Evolutionary conservation across 2,329 filamentous ascomycete species (phyloP).

Genomic region (Scedosporium boydii): DNA sequence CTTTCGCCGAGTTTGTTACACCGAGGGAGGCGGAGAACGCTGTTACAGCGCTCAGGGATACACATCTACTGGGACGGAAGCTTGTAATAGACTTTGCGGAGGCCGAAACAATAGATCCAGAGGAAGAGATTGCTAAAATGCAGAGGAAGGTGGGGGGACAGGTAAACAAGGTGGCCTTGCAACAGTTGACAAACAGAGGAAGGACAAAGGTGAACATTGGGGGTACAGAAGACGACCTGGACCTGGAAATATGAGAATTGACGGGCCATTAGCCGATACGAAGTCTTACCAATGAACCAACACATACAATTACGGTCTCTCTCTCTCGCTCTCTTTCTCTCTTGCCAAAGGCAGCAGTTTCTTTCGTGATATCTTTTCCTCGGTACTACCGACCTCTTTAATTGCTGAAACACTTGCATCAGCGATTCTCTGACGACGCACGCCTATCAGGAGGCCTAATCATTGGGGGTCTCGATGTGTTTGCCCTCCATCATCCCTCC

Average conservation of each 20-base stretch:
- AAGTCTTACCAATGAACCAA: background rate
- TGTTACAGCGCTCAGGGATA: conserved; percentile 82
- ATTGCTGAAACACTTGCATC: background rate
- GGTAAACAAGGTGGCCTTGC: conserved; percentile 80
- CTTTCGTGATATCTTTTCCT: background rate
- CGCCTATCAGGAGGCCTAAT: background rate
- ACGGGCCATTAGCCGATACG: background rate
- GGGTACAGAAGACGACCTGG: conserved; percentile 48
- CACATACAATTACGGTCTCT: background rate
- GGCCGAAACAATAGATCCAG: conserved; percentile 79
- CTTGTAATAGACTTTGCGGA: conserved; percentile 88
- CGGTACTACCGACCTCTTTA: background rate
- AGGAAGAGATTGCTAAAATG: conserved; percentile 95
- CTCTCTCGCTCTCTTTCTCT: background rate
- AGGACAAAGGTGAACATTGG: conserved; percentile 84
- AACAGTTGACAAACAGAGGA: conserved; percentile 74
- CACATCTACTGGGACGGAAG: conserved; percentile 82
- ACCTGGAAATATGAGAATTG: background rate
- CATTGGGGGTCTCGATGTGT: background rate
- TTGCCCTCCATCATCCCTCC: background rate
- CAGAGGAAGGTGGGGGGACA: conserved; percentile 90
- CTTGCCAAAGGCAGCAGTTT: background rate
- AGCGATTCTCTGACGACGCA: background rate
- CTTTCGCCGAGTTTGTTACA: conserved; percentile 92
- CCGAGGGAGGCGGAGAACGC: conserved; percentile 83